Conservation (phyloP, 257 asterid species). For the Paraleonurus japonicus region DNA sequence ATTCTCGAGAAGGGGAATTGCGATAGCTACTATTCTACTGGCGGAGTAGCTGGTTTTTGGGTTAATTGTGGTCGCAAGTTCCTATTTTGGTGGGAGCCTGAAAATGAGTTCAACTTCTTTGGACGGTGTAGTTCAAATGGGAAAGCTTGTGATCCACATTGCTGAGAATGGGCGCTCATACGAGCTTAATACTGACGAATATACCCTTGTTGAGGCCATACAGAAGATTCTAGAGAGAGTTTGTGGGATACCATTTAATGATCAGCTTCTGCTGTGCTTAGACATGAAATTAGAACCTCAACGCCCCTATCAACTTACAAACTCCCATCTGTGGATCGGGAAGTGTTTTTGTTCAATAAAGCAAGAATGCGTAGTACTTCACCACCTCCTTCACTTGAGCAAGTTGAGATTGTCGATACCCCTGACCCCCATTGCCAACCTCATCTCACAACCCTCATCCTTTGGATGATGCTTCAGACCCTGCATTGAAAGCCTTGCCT, state of each 20-base stretch:
- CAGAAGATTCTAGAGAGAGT: conserved; percentile 62
- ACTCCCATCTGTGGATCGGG: conserved; percentile 73
- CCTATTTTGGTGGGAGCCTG: conserved; percentile 6
- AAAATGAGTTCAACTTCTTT: conserved; percentile 56
- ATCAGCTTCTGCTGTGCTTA: conserved; percentile 85
- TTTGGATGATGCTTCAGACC: conserved; percentile 85
- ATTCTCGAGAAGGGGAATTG: no score
- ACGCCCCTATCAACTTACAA: conserved; percentile 63
- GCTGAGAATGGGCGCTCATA: conserved; percentile 90
- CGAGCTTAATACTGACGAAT: conserved; percentile 67
- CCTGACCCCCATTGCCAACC: conserved; percentile 64
- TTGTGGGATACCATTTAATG: conserved; percentile 56
- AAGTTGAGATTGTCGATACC: conserved; percentile 48
- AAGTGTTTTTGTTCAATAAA: conserved; percentile 75
- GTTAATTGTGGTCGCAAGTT: conserved; percentile 20
- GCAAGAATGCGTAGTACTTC: conserved; percentile 80
- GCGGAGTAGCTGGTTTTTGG: conserved; percentile 16
- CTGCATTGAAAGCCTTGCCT: conserved; percentile 86
- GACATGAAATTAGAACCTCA: conserved; percentile 81
- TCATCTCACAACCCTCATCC: conserved; percentile 63
- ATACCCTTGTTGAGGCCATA: conserved; percentile 71
- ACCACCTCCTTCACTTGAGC: conserved; percentile 59
- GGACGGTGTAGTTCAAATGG: conserved; percentile 64
- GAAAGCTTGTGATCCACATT: conserved; percentile 72
- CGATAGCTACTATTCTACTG: conserved; percentile 20